phyloP scores from a whole-genome alignment of 192 early-diverging fungal genomes.

The Entomortierella parvispora region DNA sequence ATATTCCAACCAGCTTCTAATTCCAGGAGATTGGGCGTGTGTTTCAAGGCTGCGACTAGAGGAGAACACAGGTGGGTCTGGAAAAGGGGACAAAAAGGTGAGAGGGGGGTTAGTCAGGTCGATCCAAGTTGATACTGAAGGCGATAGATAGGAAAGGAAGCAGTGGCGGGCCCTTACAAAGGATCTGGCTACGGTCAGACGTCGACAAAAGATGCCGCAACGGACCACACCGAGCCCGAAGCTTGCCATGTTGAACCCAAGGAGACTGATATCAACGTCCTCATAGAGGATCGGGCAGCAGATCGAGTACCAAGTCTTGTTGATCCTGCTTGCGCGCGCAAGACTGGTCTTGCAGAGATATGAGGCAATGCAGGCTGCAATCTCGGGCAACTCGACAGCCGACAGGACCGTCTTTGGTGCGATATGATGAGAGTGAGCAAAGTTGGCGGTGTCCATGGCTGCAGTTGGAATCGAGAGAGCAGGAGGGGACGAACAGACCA shows the following conservation, averaged over 20 bases:
- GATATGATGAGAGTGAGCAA: too few species aligned
- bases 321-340: constrained; percentile 12
- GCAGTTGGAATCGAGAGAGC: too few species aligned
- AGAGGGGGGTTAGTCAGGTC: too few species aligned
- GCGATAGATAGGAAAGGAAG: not conserved
- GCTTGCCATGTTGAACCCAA: constrained; percentile 24
- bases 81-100: not conserved
- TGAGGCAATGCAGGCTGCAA: constrained; percentile 6
- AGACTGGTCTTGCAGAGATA: constrained; percentile 6
- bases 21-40: constrained; percentile 26
- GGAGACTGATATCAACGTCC: constrained; percentile 2
- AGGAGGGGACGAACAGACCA: too few species aligned
- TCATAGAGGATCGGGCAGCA: constrained; percentile 17
- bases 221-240: constrained; percentile 17
- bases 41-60: constrained; percentile 1
- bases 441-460: too few species aligned
- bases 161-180: constrained; percentile 20
- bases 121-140: not conserved
- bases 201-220: constrained; percentile 11
- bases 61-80: constrained; percentile 36
- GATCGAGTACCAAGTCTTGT: constrained; percentile 11
- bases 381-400: constrained; percentile 20
- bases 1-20: constrained; percentile 36
- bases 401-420: not conserved
- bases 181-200: constrained; percentile 1